phyloP scores from a whole-genome alignment of 129 eudicot species.

The Smallanthus sonchifolius region DNA sequence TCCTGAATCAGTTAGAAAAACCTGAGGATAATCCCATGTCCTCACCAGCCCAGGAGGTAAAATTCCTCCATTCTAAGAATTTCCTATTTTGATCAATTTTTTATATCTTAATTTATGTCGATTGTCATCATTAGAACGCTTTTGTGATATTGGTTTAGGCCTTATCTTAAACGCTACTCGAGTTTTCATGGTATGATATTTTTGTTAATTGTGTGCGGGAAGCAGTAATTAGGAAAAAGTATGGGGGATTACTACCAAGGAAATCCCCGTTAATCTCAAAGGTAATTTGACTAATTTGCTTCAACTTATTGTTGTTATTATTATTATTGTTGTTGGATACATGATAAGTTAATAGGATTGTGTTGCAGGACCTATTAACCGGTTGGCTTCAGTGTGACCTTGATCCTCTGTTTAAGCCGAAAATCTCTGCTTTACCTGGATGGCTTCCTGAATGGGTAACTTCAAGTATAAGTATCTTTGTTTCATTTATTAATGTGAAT shows the following conservation, averaged over 20 bases:
- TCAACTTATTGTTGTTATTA: too few species aligned
- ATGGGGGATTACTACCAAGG: conserved; percentile 76
- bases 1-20: conserved; percentile 10
- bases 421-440: conserved; percentile 50
- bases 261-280: conserved; percentile 76
- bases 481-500: background rate
- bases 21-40: conserved; percentile 48
- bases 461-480: background rate
- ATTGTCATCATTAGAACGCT: background rate
- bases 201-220: conserved; percentile 37
- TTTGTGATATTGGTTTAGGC: conserved; percentile 5
- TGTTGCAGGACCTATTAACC: conserved; percentile 76
- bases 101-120: conserved; percentile 3
- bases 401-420: conserved; percentile 72
- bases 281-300: conserved; percentile 33
- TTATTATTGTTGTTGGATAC: background rate
- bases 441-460: conserved; percentile 85
- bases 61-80: background rate
- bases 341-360: background rate
- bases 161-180: background rate
- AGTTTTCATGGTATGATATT: background rate
- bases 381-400: conserved; percentile 99
- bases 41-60: conserved; percentile 55
- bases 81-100: background rate
- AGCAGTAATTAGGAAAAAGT: conserved; percentile 77